Base-by-base conservation (phyloP, 345 rosid species). In the Anastatica hierochuntica region DNA sequence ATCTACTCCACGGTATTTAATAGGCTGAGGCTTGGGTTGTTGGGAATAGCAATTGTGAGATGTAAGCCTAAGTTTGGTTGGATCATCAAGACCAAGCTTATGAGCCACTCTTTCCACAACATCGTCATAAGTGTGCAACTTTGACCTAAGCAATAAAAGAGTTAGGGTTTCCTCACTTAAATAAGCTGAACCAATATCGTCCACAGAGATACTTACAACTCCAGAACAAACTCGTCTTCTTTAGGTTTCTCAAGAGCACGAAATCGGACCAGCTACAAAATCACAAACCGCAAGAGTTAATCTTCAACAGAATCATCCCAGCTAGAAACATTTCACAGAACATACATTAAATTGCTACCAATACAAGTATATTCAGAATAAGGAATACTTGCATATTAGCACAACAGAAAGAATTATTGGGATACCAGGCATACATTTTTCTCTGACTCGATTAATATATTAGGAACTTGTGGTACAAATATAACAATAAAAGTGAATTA, bases 41-140 rank as follows among this genome's bases (percentile, higher is more conserved):
- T 88, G 98, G 56, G 98, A 88, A 74, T 92, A 83, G 79, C 98
- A 92, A 74, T 92, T 92, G 77, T 88, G 98, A 74, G 96, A 75
- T 43, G 97, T 92, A 26, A 92, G 82, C 80, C 98, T 81, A 43
- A 92, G 75, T 71, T 83, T 88, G 48, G 95, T 77, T 52, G 96
- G 84, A 72, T 92, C 95, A 35, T 78, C 90, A 71, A 88, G 75
- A 57, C 79, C 81, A 83, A 88, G 77, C 64, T 79, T 81, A 13
- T 57, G 66, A 56, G 98, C 98, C 62, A 92, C 88, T 72, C 74
- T 79, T 64, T 79, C 94, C 55, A 88, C 99, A 16, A 92, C 97
- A 43, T 92, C 97, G 67, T 92, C 97, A 66, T 92, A 92, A 18
- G 85, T 83, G 70, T 78, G 80, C 59, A 78, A 72, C 72, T 84